A percentile compares a stretch with the other conserved stretches of the same genome.
phyloP scores from a whole-genome alignment of 2,329 filamentous ascomycete genomes.

The Karstenula rhodostoma region DNA sequence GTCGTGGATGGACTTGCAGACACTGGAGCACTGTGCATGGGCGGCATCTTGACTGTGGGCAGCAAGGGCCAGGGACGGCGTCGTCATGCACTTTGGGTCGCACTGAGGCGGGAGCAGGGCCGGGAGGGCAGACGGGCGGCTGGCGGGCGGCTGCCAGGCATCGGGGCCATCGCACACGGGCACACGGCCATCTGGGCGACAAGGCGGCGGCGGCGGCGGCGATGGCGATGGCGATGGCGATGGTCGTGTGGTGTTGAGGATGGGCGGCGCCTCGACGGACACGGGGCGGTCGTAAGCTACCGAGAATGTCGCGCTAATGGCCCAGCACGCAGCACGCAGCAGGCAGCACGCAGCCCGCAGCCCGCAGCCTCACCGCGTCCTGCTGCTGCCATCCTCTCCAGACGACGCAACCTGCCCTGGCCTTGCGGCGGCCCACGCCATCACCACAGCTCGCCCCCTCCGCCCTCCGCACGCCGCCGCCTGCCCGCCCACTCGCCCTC shows the following conservation, averaged over 20 bases:
- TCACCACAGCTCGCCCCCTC: neutral
- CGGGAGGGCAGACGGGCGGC: neutral
- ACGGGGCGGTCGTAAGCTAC: constrained; percentile 1
- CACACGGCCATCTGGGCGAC: too few species aligned
- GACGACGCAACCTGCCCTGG: constrained; percentile 33
- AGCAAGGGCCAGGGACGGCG: constrained; percentile 20
- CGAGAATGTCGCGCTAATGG: constrained; percentile 21
- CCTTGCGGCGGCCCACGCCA: constrained; percentile 36
- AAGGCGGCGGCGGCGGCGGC: neutral
- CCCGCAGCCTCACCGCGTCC: constrained; percentile 33
- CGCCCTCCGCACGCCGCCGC: constrained; percentile 20
- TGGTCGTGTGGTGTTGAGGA: constrained; percentile 21
- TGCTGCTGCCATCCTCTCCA: constrained; percentile 28
- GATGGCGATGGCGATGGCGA: neutral
- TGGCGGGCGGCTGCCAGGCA: too few species aligned
- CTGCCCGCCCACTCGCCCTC: constrained; percentile 29
- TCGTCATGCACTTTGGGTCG: constrained; percentile 22
- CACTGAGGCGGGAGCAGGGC: constrained; percentile 15
- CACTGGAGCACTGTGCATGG: constrained; percentile 23
- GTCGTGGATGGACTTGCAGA: neutral
- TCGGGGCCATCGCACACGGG: too few species aligned
- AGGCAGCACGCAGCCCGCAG: constrained; percentile 2
- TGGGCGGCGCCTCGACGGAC: neutral
- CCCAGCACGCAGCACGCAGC: too few species aligned
- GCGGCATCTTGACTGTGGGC: constrained; percentile 33